Base-by-base conservation (phyloP, 305 asterid genomes). In the Salvia sclarea region DNA sequence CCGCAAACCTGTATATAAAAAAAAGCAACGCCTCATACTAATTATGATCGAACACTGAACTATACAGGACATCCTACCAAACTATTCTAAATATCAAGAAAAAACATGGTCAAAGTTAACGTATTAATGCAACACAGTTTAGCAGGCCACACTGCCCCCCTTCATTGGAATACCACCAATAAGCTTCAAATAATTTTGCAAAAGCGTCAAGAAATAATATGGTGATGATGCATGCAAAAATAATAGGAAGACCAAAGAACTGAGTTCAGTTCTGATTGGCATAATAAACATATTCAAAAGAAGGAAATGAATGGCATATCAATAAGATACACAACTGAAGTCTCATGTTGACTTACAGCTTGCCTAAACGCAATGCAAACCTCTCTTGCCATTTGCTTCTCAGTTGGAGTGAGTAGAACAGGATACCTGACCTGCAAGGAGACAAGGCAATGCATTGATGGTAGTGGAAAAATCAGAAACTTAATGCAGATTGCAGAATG, bases 311-410 rank as follows among this genome's bases (percentile, higher is more conserved):
- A 33, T 5, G 2, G 5, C 8, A 33, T 33, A 33, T 33, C 38
- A 33, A 33, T 5, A 38, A 38, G 44, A 38, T 38, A 38, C 3
- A 38, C 44, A 38, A 10, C 14, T 9, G 44, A 38, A 38, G 44
- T 10, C 11, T 38, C 10, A 10, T 10, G 11, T 11, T 38, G 44
- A 38, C 44, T 90, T 84, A 93, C 96, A 66, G 86, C 85, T 90
- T 93, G 98, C 76, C 90, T 85, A 74, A 93, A 90, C 40, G 98
- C 98, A 13, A 86, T 81, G 89, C 98, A 93, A 65, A 93, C 95
- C 62, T 93, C 97, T 84, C 98, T 86, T 24, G 97, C 84, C 94
- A 93, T 88, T 82, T 93, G 94, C 79, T 93, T 93, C 82, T 93
- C 97, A 31, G 82, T 13, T 70, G 97, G 98, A 68, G 98, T 93